Evolutionary conservation across 345 rosid species (phyloP), one percentile per base, ranked within the genome.

Genomic region (Triadica sebifera): DNA sequence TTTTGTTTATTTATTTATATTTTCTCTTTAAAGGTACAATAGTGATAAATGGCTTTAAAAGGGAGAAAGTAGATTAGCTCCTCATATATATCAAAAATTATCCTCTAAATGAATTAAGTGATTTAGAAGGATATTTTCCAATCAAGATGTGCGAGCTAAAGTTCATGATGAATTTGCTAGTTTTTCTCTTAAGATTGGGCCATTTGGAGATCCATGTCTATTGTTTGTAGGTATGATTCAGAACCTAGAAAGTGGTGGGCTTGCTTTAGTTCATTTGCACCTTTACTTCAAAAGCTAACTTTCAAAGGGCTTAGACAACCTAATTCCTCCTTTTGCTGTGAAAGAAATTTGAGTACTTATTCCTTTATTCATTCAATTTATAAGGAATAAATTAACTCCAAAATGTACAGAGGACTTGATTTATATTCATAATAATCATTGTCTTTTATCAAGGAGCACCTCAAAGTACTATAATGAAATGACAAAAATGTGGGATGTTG

Each of bases 191-290:
- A 22, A 59, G 11, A 59, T 10, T 24, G 39, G 64, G 9, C 13
- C 3, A 59, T 59, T 25, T 59, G 64, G 17, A 10, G 64, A 59
- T 59, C 8, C 13, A 13, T 39, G 24, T 59, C 64, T 10, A 59
- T 59, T 59, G 13, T 3, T 24, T 1, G 1, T 59, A 59, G 64
- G 16, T 59, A 8, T 22, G 39, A 59, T 24, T 12, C 4, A 13
- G 64, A 59, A 24, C 64, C 17, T 59, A 22, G 37, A 10, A 59
- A 22, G 0, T 25, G 39, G 64, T 24, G 64, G 37, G 7, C 64
- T 24, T 59, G 64, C 9, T 59, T 9, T 59, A 38, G 64, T 59
- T 59, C 64, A 59, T 24, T 5, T 59, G 64, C 64, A 25, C 64
- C 64, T 59, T 59, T 59, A 29, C 64, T 59, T 12, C 39, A 59